Conservation (phyloP, 140 eudicot genomes). For the Eryngium alpinum region DNA sequence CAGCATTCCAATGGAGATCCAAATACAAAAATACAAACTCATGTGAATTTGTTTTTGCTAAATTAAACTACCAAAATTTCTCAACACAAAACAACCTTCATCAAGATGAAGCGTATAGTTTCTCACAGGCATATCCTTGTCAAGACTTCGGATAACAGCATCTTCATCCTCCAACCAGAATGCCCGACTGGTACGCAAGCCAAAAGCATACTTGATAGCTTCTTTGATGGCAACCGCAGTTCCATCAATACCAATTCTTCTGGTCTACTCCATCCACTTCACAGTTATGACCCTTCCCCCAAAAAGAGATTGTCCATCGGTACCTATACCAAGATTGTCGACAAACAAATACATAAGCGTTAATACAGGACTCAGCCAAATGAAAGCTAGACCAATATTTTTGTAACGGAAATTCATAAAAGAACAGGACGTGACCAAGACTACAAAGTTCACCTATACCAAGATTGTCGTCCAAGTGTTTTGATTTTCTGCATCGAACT, state of each 20-base stretch:
- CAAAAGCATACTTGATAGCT: slow-evolving; percentile 56
- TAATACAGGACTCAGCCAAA: background rate
- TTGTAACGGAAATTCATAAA: too few species aligned
- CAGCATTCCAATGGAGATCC: background rate
- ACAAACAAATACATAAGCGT: background rate
- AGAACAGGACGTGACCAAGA: too few species aligned
- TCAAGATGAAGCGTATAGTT: slow-evolving; percentile 48
- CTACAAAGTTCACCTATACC: too few species aligned
- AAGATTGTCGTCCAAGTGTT: slow-evolving; percentile 50
- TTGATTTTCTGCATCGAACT: slow-evolving; percentile 82
- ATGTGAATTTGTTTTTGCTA: too few species aligned
- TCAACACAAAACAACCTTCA: slow-evolving; percentile 25
- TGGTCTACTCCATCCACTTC: slow-evolving; percentile 54
- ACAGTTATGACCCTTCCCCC: slow-evolving; percentile 54
- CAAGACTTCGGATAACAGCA: slow-evolving; percentile 41
- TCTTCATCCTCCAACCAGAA: slow-evolving; percentile 68
- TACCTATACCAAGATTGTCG: slow-evolving; percentile 26
- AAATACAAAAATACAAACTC: background rate
- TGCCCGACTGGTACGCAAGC: slow-evolving; percentile 49
- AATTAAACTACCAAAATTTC: too few species aligned
- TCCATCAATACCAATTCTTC: slow-evolving; percentile 60
- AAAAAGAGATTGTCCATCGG: slow-evolving; percentile 42
- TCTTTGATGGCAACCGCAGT: slow-evolving; percentile 47
- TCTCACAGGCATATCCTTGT: slow-evolving; percentile 54
- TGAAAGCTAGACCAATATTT: background rate